phyloP scores from a whole-genome alignment of 345 rosid genomes.

The Limnanthes douglasii region DNA sequence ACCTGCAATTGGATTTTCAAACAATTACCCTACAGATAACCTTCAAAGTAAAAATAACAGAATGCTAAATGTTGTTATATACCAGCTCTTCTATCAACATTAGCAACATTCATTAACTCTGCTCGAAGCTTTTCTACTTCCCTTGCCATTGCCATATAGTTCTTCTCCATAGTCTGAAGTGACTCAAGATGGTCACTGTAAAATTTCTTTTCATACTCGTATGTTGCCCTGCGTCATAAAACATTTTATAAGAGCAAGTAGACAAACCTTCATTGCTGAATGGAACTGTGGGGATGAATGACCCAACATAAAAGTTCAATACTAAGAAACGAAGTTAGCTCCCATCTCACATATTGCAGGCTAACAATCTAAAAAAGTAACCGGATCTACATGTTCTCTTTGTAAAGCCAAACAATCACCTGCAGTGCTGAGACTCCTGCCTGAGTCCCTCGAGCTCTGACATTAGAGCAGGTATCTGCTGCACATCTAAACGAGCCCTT shows the following conservation, averaged over 20 bases:
- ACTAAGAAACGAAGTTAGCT: not conserved
- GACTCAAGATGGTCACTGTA: constrained; percentile 87
- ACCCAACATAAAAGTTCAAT: not conserved
- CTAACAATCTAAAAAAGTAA: not conserved
- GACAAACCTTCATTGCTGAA: not conserved
- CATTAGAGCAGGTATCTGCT: constrained; percentile 64
- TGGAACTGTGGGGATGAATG: not conserved
- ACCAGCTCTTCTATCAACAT: constrained; percentile 52
- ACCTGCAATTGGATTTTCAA: constrained; percentile 23
- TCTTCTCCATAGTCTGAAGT: constrained; percentile 86
- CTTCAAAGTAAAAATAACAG: not conserved
- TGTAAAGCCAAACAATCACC: constrained; percentile 31
- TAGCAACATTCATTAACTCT: constrained; percentile 45
- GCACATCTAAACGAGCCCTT: constrained; percentile 58
- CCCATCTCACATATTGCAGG: not conserved
- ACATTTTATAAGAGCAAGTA: constrained; percentile 3
- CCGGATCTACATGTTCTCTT: too few species aligned
- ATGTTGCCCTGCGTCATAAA: constrained; percentile 52
- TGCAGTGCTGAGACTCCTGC: constrained; percentile 92
- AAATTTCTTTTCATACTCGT: constrained; percentile 74
- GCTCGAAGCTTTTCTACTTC: constrained; percentile 90
- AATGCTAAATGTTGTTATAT: constrained; percentile 2
- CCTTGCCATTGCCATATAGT: constrained; percentile 69
- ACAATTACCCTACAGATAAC: constrained; percentile 4
- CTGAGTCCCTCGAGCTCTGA: constrained; percentile 67